A percentile compares a stretch with the other conserved stretches of the same genome.
These are phyloP conservation scores for Debaryomyces fabryi DNA, from an alignment of 1,139 yeast genomes.

Conservation along the genomic window DNA sequence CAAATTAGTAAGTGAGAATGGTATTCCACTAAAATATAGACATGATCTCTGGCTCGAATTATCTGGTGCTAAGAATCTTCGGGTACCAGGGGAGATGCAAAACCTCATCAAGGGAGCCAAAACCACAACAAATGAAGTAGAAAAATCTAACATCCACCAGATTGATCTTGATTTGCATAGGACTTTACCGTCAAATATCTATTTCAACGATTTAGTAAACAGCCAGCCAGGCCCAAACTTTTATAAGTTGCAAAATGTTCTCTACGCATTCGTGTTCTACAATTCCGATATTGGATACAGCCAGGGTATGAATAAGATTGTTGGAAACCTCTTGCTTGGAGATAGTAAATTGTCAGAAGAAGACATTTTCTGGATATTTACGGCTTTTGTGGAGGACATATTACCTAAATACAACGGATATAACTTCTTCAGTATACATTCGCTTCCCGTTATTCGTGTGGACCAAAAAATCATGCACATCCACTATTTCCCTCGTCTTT, in stretches of 20 bases:
- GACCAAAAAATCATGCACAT: conserved; percentile 38
- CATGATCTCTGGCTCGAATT: conserved; percentile 57
- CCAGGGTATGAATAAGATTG: conserved; percentile 66
- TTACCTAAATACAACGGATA: conserved; percentile 40
- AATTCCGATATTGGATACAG: conserved; percentile 58
- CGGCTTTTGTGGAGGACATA: conserved; percentile 54
- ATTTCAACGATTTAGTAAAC: conserved; percentile 41
- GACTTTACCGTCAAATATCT: conserved; percentile 59
- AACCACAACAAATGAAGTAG: conserved; percentile 17
- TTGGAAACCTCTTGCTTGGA: conserved; percentile 50
- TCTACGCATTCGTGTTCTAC: conserved; percentile 56
- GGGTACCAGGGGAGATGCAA: conserved; percentile 55
- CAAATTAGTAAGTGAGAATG: conserved; percentile 40
- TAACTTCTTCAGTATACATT: conserved; percentile 38
- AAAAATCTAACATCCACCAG: conserved; percentile 48
- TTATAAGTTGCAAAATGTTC: conserved; percentile 48
- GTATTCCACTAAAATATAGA: conserved; percentile 54
- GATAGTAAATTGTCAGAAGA: conserved; percentile 41
- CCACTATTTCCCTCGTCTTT: conserved; percentile 23
- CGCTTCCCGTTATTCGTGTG: conserved; percentile 42
- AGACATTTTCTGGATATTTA: conserved; percentile 61
- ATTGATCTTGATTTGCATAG: conserved; percentile 58
- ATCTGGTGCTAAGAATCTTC: conserved; percentile 50
- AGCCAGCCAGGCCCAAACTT: conserved; percentile 59
- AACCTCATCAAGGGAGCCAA: conserved; percentile 19